Conservation (phyloP, 202 grass and related monocot genomes). For the Schoenoplectus tabernaemontani region DNA sequence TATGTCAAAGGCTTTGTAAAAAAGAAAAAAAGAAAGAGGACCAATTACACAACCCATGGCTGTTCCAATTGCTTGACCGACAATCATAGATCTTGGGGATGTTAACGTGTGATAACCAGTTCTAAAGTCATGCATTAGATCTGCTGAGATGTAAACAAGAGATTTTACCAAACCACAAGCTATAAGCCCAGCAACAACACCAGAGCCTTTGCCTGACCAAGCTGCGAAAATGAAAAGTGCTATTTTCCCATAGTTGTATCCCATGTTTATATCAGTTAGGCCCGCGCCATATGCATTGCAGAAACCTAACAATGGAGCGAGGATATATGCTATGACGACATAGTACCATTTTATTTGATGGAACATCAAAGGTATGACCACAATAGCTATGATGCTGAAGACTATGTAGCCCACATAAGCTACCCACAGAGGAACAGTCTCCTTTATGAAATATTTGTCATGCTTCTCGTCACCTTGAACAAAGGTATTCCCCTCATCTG, state of each 20-base stretch:
- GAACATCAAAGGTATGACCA: constrained; percentile 72
- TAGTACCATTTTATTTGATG: constrained; percentile 87
- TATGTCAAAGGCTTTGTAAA: constrained; percentile 84
- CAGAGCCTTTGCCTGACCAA: constrained; percentile 67
- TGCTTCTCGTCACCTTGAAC: constrained; percentile 49
- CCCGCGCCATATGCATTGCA: constrained; percentile 90
- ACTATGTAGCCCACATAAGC: constrained; percentile 45
- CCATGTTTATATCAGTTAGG: constrained; percentile 94
- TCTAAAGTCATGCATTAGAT: constrained; percentile 96
- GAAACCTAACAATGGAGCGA: constrained; percentile 71
- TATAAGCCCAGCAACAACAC: constrained; percentile 73
- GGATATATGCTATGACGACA: constrained; percentile 59
- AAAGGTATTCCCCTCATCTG: constrained; percentile 27
- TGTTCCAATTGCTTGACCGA: constrained; percentile 59
- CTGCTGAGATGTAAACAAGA: constrained; percentile 75
- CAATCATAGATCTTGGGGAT: constrained; percentile 83
- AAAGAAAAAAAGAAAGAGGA: constrained; percentile 83
- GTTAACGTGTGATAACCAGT: constrained; percentile 86
- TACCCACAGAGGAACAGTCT: constrained; percentile 60
- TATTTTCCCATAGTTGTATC: constrained; percentile 92
- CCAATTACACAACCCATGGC: constrained; percentile 76
- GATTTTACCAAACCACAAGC: constrained; percentile 71
- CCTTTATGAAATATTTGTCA: constrained; percentile 55
- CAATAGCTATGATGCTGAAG: constrained; percentile 41
- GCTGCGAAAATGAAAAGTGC: constrained; percentile 76